Conservation (phyloP, 2,329 filamentous ascomycete species). For the Cladosporium sp. region DNA sequence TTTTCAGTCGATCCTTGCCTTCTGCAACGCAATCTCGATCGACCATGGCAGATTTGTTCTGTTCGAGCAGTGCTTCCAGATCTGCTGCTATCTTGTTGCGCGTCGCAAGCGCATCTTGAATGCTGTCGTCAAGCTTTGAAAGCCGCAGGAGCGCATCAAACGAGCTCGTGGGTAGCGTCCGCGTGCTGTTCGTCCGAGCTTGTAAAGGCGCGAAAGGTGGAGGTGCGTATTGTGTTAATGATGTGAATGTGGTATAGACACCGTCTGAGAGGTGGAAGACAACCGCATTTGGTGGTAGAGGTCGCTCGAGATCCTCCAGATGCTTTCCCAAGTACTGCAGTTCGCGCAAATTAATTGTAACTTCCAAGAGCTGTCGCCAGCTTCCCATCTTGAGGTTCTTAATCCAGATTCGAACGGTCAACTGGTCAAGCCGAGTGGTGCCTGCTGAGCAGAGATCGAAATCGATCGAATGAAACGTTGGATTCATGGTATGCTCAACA, state of each 20-base stretch:
- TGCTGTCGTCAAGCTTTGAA: slow-evolving; percentile 83
- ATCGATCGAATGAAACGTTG: slow-evolving; percentile 84
- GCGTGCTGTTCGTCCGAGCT: slow-evolving; percentile 40
- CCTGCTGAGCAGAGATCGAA: slow-evolving; percentile 62
- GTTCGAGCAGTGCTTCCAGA: slow-evolving; percentile 59
- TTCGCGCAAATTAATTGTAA: slow-evolving; percentile 68
- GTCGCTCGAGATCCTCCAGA: slow-evolving; percentile 64
- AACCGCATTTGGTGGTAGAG: slow-evolving; percentile 77
- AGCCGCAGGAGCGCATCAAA: slow-evolving; percentile 88
- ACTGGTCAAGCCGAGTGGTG: slow-evolving; percentile 63
- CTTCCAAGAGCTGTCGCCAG: slow-evolving; percentile 68
- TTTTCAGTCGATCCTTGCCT: slow-evolving; percentile 46
- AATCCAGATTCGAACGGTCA: slow-evolving; percentile 76
- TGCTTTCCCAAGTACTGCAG: slow-evolving; percentile 75
- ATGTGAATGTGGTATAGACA: slow-evolving; percentile 63
- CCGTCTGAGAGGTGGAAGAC: slow-evolving; percentile 85
- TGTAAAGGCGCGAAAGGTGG: slow-evolving; percentile 13
- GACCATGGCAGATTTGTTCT: slow-evolving; percentile 41
- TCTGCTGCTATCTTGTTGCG: slow-evolving; percentile 73
- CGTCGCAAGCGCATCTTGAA: slow-evolving; percentile 83
- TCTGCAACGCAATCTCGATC: slow-evolving; percentile 41
- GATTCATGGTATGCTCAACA: slow-evolving; percentile 79
- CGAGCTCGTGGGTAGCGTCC: slow-evolving; percentile 66
- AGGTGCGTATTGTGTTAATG: slow-evolving; percentile 28
- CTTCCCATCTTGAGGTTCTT: slow-evolving; percentile 54